Evolutionary conservation across 2,329 filamentous ascomycete genomes (phyloP), one percentile per base, ranked within the genome.

Genomic region (Thelonectria blattea): DNA sequence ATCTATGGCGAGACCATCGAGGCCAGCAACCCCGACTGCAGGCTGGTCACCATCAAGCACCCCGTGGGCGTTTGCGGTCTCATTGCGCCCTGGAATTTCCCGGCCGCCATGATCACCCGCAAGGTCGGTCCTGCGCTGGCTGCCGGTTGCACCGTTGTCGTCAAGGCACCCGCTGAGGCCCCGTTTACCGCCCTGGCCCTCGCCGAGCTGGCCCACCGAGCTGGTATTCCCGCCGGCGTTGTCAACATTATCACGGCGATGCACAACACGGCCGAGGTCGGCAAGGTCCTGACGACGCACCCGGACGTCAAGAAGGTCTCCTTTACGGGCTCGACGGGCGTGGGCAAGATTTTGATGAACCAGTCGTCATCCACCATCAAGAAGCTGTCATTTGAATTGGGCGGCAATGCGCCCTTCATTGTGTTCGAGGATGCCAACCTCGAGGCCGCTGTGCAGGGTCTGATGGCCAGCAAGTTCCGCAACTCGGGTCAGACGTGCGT

Each of bases 111-210:
- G 83, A 79, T 84, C 51, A 78, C 78, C 11, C 73, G 79, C 27
- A 81, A 81, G 61, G 74, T 76, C 30, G 78, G 76, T 4, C 76
- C 85, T 9, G 85, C 84, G 15, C 79, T 92, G 42, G 89, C 89
- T 34, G 88, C 89, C 27, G 89, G 89, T 37, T 91, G 89, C 74
- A 91, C 88, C 3, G 85, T 91, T 83, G 92, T 97, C 1, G 88
- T 88, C 65, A 97, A 97, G 78, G 90, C 92, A 37, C 92, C 93
- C 1, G 89, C 90, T 39, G 93, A 97, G 80, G 96, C 93, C 4
- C 93, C 93, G 0, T 92, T 94, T 73, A 96, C 92, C 20, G 87
- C 92, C 1, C 88, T 96, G 48, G 93, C 93, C 2, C 77, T 97
- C 27, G 91, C 91, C 2, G 93, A 96, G 76, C 84, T 97, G 43